Evolutionary conservation across 2,329 filamentous ascomycete genomes (phyloP).

Genomic region (Alternaria longipes): DNA sequence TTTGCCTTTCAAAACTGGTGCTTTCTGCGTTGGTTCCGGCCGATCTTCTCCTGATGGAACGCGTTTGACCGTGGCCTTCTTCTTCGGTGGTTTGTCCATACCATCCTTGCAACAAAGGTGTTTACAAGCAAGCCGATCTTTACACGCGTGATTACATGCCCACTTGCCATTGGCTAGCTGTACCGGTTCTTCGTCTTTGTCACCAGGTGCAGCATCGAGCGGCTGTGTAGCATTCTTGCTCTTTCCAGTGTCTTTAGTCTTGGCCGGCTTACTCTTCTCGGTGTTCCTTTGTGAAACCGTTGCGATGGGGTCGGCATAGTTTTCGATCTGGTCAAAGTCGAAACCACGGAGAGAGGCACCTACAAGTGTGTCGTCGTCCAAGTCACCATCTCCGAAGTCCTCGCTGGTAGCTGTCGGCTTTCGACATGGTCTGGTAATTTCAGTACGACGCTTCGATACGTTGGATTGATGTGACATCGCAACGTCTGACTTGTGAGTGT

Average conservation of each 20-base stretch:
- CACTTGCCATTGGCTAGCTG: constrained; percentile 75
- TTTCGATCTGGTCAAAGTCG: constrained; percentile 63
- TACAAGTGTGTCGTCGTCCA: constrained; percentile 64
- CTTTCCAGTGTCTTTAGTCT: constrained; percentile 11
- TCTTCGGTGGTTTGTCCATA: constrained; percentile 68
- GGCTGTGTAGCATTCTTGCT: neutral
- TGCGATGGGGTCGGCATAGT: constrained; percentile 51
- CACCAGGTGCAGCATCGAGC: constrained; percentile 13
- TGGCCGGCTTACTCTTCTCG: constrained; percentile 26
- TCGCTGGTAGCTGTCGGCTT: constrained; percentile 49
- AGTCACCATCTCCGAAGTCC: constrained; percentile 62
- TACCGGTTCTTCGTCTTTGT: constrained; percentile 51
- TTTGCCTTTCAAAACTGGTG: constrained; percentile 13
- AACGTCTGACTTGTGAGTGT: constrained; percentile 21
- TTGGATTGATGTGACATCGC: constrained; percentile 33
- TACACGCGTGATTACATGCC: constrained; percentile 77
- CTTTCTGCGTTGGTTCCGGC: constrained; percentile 2
- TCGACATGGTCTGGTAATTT: constrained; percentile 18
- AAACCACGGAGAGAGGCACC: constrained; percentile 50
- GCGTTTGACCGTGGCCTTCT: constrained; percentile 46
- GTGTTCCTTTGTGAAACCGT: constrained; percentile 31
- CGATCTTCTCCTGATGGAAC: constrained; percentile 17
- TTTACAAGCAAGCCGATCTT: constrained; percentile 69
- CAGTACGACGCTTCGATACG: constrained; percentile 42
- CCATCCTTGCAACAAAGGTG: constrained; percentile 79